Base-by-base conservation (phyloP, 768 basidiomycete genomes). In the Mycena metata region DNA sequence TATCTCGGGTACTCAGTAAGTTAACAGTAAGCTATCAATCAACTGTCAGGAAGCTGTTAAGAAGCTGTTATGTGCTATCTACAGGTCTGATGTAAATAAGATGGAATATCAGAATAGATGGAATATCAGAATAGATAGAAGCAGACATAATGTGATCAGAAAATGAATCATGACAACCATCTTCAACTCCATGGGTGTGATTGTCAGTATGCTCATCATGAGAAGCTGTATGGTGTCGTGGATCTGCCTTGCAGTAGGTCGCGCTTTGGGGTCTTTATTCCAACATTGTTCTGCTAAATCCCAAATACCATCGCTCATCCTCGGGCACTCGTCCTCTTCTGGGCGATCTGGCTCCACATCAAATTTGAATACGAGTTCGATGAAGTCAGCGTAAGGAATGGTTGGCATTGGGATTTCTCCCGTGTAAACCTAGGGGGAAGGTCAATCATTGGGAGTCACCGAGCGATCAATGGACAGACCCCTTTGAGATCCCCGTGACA, bases 401-500 rank as follows among this genome's bases (percentile, higher is more conserved):
- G 69, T 47, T 23, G 60, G 61, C 6, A 74, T 46, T 6, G 75
- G 74, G 30, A 72, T 72, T 50, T 73, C 66, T 2, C 57, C 62
- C 7, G 74, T 68, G 54, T 69, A 71, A 6, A 73, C 17, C 72
- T 75, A 56, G 9, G 52, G 36, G 36, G 36, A 26, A 51, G 24
- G 36, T n/a, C 36, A 58, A 26, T 45, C 24, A 58, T 58, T 60
- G 24, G 19, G 59, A 35, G 26, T 23, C 26, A 51, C 49, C 26
- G 41, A 26, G 35, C n/a, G 43, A 49, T 23, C 36, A 56, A 21
- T 60, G 36, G 56, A 41, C 62, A 17, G 36, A 75, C n/a, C 16
- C 61, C 76, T 71, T 78, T 78, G 35, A 79, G 66, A 55, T 79
- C 76, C 19, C 78, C 76, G 63, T 78, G 78, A n/a, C 78, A 68